Percentiles rank a stretch among this genome's conserved stretches.
Evolutionary conservation across 345 rosid genomes (phyloP).

Genomic region (Eutrema heterophyllum): DNA sequence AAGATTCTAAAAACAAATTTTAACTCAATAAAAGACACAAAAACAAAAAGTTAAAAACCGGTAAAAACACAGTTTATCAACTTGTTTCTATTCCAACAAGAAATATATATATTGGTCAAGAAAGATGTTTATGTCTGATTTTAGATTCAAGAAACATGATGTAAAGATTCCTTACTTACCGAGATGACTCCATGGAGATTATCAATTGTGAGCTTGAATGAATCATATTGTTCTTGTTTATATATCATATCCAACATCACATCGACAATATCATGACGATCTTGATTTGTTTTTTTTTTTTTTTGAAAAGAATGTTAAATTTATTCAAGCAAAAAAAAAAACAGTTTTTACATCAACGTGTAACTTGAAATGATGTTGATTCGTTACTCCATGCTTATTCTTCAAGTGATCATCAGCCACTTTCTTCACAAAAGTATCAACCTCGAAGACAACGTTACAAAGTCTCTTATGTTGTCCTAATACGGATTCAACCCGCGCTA

Average conservation of each 20-base stretch:
- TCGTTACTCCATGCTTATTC: background rate
- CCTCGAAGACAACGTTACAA: background rate
- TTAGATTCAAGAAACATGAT: background rate
- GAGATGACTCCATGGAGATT: slow-evolving; percentile 11
- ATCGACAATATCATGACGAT: slow-evolving; percentile 18
- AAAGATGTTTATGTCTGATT: background rate
- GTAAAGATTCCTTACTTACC: background rate
- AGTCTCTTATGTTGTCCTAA: slow-evolving; percentile 19
- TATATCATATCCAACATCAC: background rate
- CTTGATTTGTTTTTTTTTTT: too few relatives aligned
- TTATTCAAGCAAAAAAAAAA: too few relatives aligned
- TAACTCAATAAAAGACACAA: too few relatives aligned
- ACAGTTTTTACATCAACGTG: too few relatives aligned
- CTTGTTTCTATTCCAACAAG: slow-evolving; percentile 20
- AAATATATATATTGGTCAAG: slow-evolving; percentile 7
- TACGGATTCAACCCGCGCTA: too few relatives aligned
- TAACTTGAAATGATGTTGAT: too few relatives aligned
- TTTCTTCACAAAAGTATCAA: slow-evolving; percentile 13
- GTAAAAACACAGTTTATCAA: too few relatives aligned
- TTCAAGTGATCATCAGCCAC: slow-evolving; percentile 12
- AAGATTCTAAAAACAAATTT: too few relatives aligned
- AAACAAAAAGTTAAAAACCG: too few relatives aligned
- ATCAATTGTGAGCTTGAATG: slow-evolving; percentile 13
- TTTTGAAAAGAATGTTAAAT: too few relatives aligned
- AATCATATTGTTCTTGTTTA: background rate